A percentile compares a stretch with the other conserved stretches of the same genome.
Evolutionary conservation across 208 protist species (phyloP).

Genomic region (Histomonas meleagridis): DNA sequence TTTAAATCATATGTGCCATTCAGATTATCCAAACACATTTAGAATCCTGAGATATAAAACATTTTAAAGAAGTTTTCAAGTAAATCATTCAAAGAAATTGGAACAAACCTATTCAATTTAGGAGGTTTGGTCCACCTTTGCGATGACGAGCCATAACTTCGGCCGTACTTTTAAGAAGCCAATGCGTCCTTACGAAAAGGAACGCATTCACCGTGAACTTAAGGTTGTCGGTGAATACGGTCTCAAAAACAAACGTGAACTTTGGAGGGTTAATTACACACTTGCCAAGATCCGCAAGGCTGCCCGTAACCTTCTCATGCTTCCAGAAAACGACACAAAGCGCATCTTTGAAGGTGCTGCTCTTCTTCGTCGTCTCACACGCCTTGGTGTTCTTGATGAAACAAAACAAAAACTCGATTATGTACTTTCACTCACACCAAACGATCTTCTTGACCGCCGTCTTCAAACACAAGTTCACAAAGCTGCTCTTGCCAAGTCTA

Average conservation of each 20-base stretch:
- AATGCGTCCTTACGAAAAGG: conserved; percentile 97
- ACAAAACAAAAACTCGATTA: conserved; percentile 98
- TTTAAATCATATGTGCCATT: too few species aligned
- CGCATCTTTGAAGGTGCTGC: conserved; percentile 91
- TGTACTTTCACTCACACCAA: conserved; percentile 88
- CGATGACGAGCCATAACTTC: conserved; percentile 68
- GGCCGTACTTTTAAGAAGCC: conserved; percentile 85
- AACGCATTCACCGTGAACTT: conserved; percentile 96
- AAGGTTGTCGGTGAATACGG: conserved; percentile 91
- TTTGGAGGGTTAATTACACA: conserved; percentile 91
- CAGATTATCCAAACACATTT: too few species aligned
- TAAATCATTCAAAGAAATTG: too few species aligned
- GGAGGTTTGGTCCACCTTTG: too few species aligned
- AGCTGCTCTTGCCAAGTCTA: conserved; percentile 88
- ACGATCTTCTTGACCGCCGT: conserved; percentile 97
- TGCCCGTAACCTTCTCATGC: conserved; percentile 92
- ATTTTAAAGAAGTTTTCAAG: too few species aligned
- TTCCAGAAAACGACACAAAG: conserved; percentile 85
- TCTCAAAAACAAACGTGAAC: conserved; percentile 95
- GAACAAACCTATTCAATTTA: too few species aligned
- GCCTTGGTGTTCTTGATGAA: conserved; percentile 91
- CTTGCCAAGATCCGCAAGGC: conserved; percentile 94
- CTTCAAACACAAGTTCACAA: conserved; percentile 97
- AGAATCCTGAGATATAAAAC: too few species aligned
- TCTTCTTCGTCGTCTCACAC: conserved; percentile 91